Percentiles rank a stretch among this genome's conserved stretches.
These are phyloP conservation scores for Sphagnurus paluster DNA, from an alignment of 1,284 basidiomycete species.

Conservation along the genomic window DNA sequence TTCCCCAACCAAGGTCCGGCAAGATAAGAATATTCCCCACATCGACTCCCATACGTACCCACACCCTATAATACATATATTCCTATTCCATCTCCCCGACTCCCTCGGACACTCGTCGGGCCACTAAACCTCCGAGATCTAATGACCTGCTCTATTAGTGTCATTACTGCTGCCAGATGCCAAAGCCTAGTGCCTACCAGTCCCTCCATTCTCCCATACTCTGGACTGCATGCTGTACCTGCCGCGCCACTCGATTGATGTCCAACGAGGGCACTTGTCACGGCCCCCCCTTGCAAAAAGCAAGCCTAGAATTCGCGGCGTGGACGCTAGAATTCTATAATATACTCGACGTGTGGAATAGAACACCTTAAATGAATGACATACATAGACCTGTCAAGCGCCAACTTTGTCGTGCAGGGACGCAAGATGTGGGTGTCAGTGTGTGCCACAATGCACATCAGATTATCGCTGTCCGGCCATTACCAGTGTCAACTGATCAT, in stretches of 20 bases:
- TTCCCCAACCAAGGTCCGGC: not conserved
- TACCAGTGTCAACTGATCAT: slow-evolving; percentile 9
- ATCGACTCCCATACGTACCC: too few relatives aligned
- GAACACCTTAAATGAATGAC: slow-evolving; percentile 1
- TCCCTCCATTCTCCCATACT: too few relatives aligned
- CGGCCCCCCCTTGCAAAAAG: not conserved
- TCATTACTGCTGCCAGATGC: slow-evolving; percentile 6
- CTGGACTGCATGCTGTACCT: too few relatives aligned
- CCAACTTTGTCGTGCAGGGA: slow-evolving; percentile 3
- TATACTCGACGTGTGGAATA: not conserved
- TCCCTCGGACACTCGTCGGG: slow-evolving; percentile 7
- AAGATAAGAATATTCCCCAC: not conserved
- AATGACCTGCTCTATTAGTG: not conserved
- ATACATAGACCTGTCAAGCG: not conserved
- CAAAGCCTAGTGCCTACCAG: not conserved
- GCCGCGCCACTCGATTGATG: too few relatives aligned
- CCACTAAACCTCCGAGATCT: slow-evolving; percentile 7
- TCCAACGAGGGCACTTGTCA: not conserved
- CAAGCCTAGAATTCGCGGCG: not conserved
- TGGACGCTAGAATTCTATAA: not conserved
- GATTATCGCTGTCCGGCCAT: not conserved
- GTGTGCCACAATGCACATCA: slow-evolving; percentile 3
- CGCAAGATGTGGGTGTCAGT: not conserved
- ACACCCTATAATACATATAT: too few relatives aligned
- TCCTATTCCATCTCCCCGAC: too few relatives aligned